phyloP scores from a whole-genome alignment of 208 protist species.

The Trypanosoma cruzi region DNA sequence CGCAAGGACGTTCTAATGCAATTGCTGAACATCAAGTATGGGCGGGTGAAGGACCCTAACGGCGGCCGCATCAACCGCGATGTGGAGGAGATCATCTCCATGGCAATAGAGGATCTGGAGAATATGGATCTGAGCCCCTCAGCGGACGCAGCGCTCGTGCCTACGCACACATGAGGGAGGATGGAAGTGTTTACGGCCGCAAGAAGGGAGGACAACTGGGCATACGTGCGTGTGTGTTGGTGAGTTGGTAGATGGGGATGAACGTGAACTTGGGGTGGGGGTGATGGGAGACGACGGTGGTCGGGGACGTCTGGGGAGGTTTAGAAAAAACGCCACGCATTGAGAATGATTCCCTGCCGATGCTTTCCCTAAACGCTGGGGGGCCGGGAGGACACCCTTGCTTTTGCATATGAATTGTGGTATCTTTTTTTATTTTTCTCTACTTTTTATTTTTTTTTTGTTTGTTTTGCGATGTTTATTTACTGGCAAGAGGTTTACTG shows the following conservation, averaged over 20 bases:
- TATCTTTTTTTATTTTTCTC: neutral
- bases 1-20: constrained; percentile 85
- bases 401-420: too few species aligned
- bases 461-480: constrained; percentile 9
- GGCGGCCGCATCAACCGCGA: constrained; percentile 73
- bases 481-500: neutral
- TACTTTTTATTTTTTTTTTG: constrained; percentile 16
- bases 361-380: neutral
- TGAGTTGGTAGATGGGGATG: neutral
- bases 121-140: constrained; percentile 67
- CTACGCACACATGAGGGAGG: constrained; percentile 61
- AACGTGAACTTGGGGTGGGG: neutral
- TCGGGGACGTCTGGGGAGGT: too few species aligned
- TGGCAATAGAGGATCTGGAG: constrained; percentile 79
- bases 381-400: neutral
- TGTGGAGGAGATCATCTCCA: constrained; percentile 84
- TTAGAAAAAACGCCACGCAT: neutral
- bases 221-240: neutral
- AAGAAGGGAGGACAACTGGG: neutral
- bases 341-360: neutral
- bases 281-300: neutral
- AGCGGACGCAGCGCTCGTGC: constrained; percentile 53
- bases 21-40: constrained; percentile 80
- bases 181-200: neutral
- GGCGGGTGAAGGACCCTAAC: constrained; percentile 65